Percentiles rank a stretch among this genome's conserved stretches.
phyloP scores from a whole-genome alignment of 441 rosid species.

The California macrophylla region DNA sequence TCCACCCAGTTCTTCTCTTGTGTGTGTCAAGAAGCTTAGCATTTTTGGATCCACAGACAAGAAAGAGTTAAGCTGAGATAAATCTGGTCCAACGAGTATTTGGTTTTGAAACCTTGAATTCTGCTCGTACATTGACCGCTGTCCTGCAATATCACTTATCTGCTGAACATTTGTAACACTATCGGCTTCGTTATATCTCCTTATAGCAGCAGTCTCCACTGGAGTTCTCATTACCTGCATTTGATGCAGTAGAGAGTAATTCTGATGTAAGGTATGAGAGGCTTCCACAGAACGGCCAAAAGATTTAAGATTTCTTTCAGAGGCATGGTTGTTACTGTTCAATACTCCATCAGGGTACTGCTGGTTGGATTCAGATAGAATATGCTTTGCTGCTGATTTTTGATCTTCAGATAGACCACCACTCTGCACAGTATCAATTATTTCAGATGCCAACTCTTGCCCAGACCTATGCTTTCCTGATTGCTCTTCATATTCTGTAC shows the following conservation, averaged over 20 bases:
- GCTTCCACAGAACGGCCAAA: conserved; percentile 41
- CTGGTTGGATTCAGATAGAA: conserved; percentile 22
- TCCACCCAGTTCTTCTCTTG: conserved; percentile 21
- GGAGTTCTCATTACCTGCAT: conserved; percentile 38
- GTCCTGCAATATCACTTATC: conserved; percentile 23
- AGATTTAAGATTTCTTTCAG: conserved; percentile 44
- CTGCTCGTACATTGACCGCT: conserved; percentile 24
- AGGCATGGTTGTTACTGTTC: conserved; percentile 19
- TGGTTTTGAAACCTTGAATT: conserved; percentile 22
- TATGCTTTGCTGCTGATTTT: conserved; percentile 15
- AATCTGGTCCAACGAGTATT: conserved; percentile 20
- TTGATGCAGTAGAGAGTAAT: conserved; percentile 36
- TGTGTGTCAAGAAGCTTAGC: conserved; percentile 23
- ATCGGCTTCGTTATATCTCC: conserved; percentile 41
- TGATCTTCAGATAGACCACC: conserved; percentile 26
- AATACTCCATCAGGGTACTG: conserved; percentile 19
- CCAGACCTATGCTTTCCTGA: conserved; percentile 19
- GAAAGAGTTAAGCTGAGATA: conserved; percentile 21
- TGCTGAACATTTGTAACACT: conserved; percentile 25
- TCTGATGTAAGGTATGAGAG: conserved; percentile 29
- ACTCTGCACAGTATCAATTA: conserved; percentile 21
- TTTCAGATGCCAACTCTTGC: conserved; percentile 20
- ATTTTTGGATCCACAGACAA: conserved; percentile 33
- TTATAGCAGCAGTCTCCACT: conserved; percentile 27
- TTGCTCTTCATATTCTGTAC: conserved; percentile 19